A percentile compares a stretch with the other conserved stretches of the same genome.
These are phyloP conservation scores for Podila minutissima DNA, from an alignment of 192 early-diverging fungal species.

Conservation along the genomic window DNA sequence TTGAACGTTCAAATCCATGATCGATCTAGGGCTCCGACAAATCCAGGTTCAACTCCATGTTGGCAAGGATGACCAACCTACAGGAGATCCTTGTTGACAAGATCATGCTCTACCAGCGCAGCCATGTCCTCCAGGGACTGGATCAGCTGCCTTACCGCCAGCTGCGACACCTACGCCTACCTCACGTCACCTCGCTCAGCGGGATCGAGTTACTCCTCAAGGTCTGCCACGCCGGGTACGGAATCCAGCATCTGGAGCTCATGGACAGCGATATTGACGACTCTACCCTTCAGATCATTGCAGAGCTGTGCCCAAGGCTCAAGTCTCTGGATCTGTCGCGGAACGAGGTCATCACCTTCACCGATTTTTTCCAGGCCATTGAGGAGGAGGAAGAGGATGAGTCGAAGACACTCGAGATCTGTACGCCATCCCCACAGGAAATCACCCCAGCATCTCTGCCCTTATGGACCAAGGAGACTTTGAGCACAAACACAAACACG, in stretches of 20 bases:
- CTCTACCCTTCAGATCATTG: constrained; percentile 2
- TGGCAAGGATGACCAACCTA: constrained; percentile 17
- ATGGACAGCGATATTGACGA: constrained; percentile 43
- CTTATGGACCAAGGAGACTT: neutral
- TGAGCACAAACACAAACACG: neutral
- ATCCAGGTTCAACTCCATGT: constrained; percentile 7
- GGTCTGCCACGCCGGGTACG: constrained; percentile 5
- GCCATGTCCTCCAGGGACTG: constrained; percentile 4
- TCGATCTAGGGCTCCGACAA: constrained; percentile 25
- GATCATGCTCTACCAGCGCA: constrained; percentile 14
- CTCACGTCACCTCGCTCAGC: constrained; percentile 14
- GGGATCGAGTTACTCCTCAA: constrained; percentile 12
- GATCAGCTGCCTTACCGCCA: neutral
- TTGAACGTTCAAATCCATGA: neutral
- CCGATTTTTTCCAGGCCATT: neutral
- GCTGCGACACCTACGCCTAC: constrained; percentile 16
- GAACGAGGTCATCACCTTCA: constrained; percentile 33
- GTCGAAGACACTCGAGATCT: too few relatives aligned
- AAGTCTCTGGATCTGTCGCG: constrained; percentile 31
- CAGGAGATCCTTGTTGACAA: constrained; percentile 28
- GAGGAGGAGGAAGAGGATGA: neutral
- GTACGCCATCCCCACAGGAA: neutral
- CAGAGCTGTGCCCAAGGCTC: constrained; percentile 15
- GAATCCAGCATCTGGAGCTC: constrained; percentile 22
- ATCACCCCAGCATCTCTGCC: too few relatives aligned